These are phyloP conservation scores for Aspergillus texensis DNA, from an alignment of 2,329 filamentous ascomycete genomes.

Conservation along the genomic window DNA sequence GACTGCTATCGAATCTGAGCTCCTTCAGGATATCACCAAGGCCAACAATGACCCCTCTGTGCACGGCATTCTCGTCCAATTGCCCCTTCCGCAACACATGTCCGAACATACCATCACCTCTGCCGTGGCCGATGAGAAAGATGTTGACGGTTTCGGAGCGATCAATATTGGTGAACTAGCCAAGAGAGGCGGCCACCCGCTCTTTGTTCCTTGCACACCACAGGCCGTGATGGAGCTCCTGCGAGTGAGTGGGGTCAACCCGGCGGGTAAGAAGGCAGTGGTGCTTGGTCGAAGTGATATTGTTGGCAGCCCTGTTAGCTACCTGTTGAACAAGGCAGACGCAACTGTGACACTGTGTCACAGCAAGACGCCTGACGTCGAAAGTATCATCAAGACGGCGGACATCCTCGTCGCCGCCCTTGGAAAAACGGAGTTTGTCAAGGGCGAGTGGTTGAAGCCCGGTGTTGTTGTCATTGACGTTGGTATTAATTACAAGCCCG, in stretches of 20 bases:
- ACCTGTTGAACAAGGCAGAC: slow-evolving; percentile 90
- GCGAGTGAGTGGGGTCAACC: slow-evolving; percentile 77
- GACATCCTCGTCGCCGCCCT: slow-evolving; percentile 93
- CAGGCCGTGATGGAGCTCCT: slow-evolving; percentile 96
- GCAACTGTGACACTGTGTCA: slow-evolving; percentile 97
- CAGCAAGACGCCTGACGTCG: slow-evolving; percentile 76
- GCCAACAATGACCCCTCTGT: slow-evolving; percentile 86
- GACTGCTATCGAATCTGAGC: slow-evolving; percentile 77
- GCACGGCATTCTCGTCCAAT: slow-evolving; percentile 90
- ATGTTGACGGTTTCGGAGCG: slow-evolving; percentile 95
- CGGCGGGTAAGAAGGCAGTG: slow-evolving; percentile 89
- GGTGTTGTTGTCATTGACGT: slow-evolving; percentile 97
- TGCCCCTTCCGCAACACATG: slow-evolving; percentile 86
- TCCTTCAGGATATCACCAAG: slow-evolving; percentile 76
- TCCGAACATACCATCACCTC: slow-evolving; percentile 90
- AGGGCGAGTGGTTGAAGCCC: slow-evolving; percentile 93
- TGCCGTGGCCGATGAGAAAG: slow-evolving; percentile 88
- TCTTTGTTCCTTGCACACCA: slow-evolving; percentile 93
- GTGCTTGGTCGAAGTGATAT: slow-evolving; percentile 96
- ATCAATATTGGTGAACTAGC: slow-evolving; percentile 95
- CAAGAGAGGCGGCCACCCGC: slow-evolving; percentile 86
- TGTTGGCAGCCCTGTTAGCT: slow-evolving; percentile 94
- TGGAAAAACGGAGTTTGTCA: slow-evolving; percentile 82
- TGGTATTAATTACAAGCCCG: slow-evolving; percentile 92
- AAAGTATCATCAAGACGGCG: slow-evolving; percentile 75